These are phyloP conservation scores for Talaromyces rugulosus DNA, from an alignment of 2,329 filamentous ascomycete species.

Conservation along the genomic window DNA sequence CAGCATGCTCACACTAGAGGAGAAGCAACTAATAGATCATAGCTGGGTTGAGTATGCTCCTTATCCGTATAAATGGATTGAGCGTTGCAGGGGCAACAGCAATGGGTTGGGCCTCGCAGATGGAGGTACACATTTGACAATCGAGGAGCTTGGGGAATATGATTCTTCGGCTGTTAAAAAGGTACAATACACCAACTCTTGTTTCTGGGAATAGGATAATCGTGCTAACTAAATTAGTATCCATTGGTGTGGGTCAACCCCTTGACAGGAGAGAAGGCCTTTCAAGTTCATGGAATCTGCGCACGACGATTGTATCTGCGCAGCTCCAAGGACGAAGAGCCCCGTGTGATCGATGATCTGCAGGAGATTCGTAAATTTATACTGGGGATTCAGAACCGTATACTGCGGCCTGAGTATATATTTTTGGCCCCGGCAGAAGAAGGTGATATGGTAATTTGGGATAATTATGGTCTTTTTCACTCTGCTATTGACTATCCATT, in stretches of 20 bases:
- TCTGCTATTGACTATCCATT: conserved; percentile 42
- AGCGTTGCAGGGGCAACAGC: conserved; percentile 36
- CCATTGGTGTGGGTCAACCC: conserved; percentile 48
- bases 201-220: not conserved
- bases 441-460: conserved; percentile 45
- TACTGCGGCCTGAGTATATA: conserved; percentile 39
- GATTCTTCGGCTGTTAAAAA: conserved; percentile 8
- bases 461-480: conserved; percentile 43
- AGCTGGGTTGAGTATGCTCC: conserved; percentile 47
- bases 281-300: conserved; percentile 43
- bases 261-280: conserved; percentile 37
- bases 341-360: conserved; percentile 5
- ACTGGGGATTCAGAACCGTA: conserved; percentile 6
- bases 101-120: conserved; percentile 37
- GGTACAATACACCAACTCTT: not conserved
- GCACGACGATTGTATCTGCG: conserved; percentile 28
- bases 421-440: conserved; percentile 35
- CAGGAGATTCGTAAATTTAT: conserved; percentile 2
- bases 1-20: conserved; percentile 38
- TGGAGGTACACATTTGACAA: not conserved
- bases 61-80: conserved; percentile 44
- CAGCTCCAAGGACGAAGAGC: not conserved
- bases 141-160: conserved; percentile 8
- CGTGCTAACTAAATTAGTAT: conserved; percentile 23
- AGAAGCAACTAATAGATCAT: conserved; percentile 39